A percentile compares a stretch with the other conserved stretches of the same genome.
These are phyloP conservation scores for Croton laevigatus DNA, from an alignment of 441 rosid genomes.

Conservation along the genomic window DNA sequence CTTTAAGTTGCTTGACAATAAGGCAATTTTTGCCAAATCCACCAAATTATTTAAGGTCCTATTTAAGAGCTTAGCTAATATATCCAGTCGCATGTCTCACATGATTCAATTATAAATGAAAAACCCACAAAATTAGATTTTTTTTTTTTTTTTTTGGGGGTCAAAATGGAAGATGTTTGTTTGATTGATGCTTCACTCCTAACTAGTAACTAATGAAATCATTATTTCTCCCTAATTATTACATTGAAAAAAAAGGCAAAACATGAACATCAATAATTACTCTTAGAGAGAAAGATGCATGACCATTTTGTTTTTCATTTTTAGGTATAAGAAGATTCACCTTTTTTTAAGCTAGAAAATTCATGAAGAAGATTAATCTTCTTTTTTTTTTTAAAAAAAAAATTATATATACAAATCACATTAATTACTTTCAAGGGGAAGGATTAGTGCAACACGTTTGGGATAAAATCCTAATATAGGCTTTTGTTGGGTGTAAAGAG, in stretches of 20 bases:
- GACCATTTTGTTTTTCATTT: not conserved
- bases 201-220: not conserved
- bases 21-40: slow-evolving; percentile 20
- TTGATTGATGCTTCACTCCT: slow-evolving; percentile 6
- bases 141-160: too few species aligned
- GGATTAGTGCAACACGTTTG: slow-evolving; percentile 23
- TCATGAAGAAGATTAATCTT: not conserved
- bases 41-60: slow-evolving; percentile 1
- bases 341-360: slow-evolving; percentile 21
- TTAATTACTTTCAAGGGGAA: not conserved
- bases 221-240: not conserved
- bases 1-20: slow-evolving; percentile 28
- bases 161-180: not conserved
- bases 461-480: slow-evolving; percentile 2
- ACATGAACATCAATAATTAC: slow-evolving; percentile 22
- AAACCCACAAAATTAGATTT: not conserved
- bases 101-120: too few species aligned
- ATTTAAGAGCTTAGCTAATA: too few species aligned
- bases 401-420: too few species aligned
- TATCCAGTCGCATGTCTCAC: too few species aligned
- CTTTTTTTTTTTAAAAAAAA: too few species aligned
- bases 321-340: slow-evolving; percentile 12
- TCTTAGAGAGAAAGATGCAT: slow-evolving; percentile 13
- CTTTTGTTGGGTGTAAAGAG: not conserved
- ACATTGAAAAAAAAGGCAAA: slow-evolving; percentile 13